These are phyloP conservation scores for Populus trichocarpa DNA, from an alignment of 441 rosid species.

Conservation along the genomic window DNA sequence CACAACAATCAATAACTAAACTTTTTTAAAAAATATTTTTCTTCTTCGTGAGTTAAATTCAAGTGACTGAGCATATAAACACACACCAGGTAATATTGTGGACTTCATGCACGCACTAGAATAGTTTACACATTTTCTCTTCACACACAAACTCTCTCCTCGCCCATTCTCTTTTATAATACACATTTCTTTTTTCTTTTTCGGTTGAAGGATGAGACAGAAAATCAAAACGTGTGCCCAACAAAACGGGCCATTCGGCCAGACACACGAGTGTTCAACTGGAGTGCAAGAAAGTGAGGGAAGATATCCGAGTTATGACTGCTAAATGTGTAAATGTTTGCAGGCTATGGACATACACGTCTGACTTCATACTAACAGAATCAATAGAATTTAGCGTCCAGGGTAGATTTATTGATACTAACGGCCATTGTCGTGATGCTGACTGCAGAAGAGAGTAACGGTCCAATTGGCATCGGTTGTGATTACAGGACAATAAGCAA, in stretches of 20 bases:
- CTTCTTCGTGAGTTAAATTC: no score
- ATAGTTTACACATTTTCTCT: no score
- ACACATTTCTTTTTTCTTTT: no score
- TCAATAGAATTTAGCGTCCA: background rate
- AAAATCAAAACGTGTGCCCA: no score
- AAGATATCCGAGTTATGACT: background rate
- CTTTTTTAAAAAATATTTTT: no score
- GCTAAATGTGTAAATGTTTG: background rate
- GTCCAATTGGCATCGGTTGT: background rate
- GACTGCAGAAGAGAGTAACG: background rate
- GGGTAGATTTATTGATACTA: background rate
- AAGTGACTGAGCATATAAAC: no score
- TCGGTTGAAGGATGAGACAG: no score
- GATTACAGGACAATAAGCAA: background rate
- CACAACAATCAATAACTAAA: no score
- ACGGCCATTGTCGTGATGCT: background rate
- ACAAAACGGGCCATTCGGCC: slow-evolving; percentile 44
- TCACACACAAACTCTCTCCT: no score
- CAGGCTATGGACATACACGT: background rate
- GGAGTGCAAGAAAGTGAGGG: background rate
- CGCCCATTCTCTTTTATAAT: no score
- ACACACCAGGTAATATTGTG: no score
- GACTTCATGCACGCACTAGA: no score
- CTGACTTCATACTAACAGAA: background rate
- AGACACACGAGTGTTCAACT: slow-evolving; percentile 45